Conservation (phyloP, 2,329 filamentous ascomycete genomes). For the Ilyonectria mors-panacis region DNA sequence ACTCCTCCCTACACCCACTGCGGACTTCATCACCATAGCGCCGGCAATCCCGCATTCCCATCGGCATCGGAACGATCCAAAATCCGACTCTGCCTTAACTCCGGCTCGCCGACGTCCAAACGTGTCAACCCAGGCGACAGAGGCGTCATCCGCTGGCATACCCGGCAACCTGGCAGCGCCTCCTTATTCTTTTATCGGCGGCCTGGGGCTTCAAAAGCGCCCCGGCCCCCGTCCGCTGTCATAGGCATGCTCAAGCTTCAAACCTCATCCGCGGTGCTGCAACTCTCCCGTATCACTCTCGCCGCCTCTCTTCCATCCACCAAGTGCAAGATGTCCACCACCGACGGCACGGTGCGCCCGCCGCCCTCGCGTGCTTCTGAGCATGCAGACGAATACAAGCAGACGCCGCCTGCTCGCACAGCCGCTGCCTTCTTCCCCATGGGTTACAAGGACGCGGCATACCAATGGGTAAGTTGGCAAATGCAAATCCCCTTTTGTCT, state of each 20-base stretch:
- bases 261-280: slow-evolving; percentile 56
- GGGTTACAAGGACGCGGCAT: slow-evolving; percentile 91
- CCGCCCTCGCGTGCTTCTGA: slow-evolving; percentile 42
- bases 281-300: slow-evolving; percentile 58
- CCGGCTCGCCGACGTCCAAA: slow-evolving; percentile 31
- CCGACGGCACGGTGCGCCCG: slow-evolving; percentile 49
- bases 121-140: slow-evolving; percentile 19
- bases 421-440: slow-evolving; percentile 79
- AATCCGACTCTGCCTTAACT: slow-evolving; percentile 46
- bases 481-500: background rate
- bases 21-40: slow-evolving; percentile 38
- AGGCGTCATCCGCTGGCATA: slow-evolving; percentile 46
- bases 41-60: slow-evolving; percentile 26
- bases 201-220: slow-evolving; percentile 45
- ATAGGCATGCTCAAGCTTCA: slow-evolving; percentile 64
- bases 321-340: slow-evolving; percentile 53
- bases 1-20: slow-evolving; percentile 26
- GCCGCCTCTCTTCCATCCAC: slow-evolving; percentile 46
- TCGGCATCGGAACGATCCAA: slow-evolving; percentile 42
- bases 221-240: slow-evolving; percentile 35
- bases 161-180: slow-evolving; percentile 26
- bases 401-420: slow-evolving; percentile 48
- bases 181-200: slow-evolving; percentile 21
- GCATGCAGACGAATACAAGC: slow-evolving; percentile 42
- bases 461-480: slow-evolving; percentile 83